These are phyloP conservation scores for Juncus effusus DNA, from an alignment of 176 grass and related monocot species.

Conservation along the genomic window DNA sequence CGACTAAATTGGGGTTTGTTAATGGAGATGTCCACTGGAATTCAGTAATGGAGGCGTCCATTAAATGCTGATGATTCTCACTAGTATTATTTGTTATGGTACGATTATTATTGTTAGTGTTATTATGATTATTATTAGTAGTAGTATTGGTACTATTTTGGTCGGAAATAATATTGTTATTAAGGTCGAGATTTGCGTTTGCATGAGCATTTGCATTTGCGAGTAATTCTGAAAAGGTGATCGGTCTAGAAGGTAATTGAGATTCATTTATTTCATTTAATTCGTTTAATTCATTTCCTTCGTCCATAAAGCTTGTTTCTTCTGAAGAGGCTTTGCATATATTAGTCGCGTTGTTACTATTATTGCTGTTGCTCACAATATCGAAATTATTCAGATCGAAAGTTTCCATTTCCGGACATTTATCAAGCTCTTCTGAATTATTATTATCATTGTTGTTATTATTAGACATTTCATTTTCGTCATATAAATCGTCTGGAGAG, in stretches of 20 bases:
- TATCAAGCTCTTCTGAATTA: slow-evolving; percentile 3
- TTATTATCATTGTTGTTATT: slow-evolving; percentile 11
- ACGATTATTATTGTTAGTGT: too few species aligned
- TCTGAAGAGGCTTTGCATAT: slow-evolving; percentile 6
- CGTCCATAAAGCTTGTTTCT: slow-evolving; percentile 26
- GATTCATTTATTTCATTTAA: slow-evolving; percentile 11
- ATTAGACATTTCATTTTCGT: slow-evolving; percentile 8
- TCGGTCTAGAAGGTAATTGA: slow-evolving; percentile 18
- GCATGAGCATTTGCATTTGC: slow-evolving; percentile 30
- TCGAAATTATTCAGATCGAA: slow-evolving; percentile 30
- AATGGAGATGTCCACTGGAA: slow-evolving; percentile 29
- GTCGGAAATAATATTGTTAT: slow-evolving; percentile 18
- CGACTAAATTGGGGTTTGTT: slow-evolving; percentile 18
- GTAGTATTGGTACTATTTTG: too few species aligned
- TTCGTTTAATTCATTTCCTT: slow-evolving; percentile 1
- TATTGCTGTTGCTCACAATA: slow-evolving; percentile 18
- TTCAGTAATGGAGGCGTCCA: slow-evolving; percentile 35
- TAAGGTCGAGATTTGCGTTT: slow-evolving; percentile 26
- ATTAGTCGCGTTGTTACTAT: slow-evolving; percentile 21
- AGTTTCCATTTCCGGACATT: slow-evolving; percentile 30
- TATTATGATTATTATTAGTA: too few species aligned
- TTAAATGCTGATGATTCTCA: slow-evolving; percentile 32
- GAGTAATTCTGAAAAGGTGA: slow-evolving; percentile 30
- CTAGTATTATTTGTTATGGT: slow-evolving; percentile 3
- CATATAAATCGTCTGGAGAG: slow-evolving; percentile 8